phyloP scores from a whole-genome alignment of 352 stramenopile genomes.

The Phytopythium vexans region DNA sequence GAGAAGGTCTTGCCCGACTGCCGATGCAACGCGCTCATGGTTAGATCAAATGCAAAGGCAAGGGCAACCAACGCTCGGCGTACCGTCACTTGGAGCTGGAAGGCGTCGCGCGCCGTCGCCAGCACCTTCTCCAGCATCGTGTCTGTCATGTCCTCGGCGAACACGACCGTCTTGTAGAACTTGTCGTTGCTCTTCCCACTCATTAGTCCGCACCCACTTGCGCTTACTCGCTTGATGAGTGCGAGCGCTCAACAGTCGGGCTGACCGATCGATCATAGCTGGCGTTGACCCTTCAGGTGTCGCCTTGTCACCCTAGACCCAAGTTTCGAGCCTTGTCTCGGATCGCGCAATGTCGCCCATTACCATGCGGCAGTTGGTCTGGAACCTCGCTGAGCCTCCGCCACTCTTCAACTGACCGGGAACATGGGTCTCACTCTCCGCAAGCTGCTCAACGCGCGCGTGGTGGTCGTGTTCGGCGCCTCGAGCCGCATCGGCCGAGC shows the following conservation, averaged over 20 bases:
- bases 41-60: background rate
- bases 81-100: slow-evolving; percentile 87
- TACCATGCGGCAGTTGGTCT: no score
- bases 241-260: background rate
- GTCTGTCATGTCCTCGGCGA: slow-evolving; percentile 94
- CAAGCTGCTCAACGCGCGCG: slow-evolving; percentile 49
- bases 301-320: no score
- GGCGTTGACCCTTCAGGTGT: background rate
- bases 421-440: slow-evolving; percentile 55
- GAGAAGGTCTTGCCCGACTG: slow-evolving; percentile 91
- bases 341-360: no score
- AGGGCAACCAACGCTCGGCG: background rate
- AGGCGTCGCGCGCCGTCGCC: slow-evolving; percentile 86
- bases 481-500: slow-evolving; percentile 63
- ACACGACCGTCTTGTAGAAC: slow-evolving; percentile 92
- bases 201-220: no score
- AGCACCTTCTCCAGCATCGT: slow-evolving; percentile 92
- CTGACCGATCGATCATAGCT: background rate
- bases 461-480: slow-evolving; percentile 77
- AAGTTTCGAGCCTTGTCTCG: no score
- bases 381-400: no score
- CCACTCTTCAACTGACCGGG: background rate
- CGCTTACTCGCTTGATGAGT: no score
- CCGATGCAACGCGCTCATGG: background rate
- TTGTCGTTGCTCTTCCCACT: slow-evolving; percentile 74